Evolutionary conservation across 2,329 filamentous ascomycete species (phyloP), one percentile per base, ranked within the genome.

Genomic region (Boeremia exigua): DNA sequence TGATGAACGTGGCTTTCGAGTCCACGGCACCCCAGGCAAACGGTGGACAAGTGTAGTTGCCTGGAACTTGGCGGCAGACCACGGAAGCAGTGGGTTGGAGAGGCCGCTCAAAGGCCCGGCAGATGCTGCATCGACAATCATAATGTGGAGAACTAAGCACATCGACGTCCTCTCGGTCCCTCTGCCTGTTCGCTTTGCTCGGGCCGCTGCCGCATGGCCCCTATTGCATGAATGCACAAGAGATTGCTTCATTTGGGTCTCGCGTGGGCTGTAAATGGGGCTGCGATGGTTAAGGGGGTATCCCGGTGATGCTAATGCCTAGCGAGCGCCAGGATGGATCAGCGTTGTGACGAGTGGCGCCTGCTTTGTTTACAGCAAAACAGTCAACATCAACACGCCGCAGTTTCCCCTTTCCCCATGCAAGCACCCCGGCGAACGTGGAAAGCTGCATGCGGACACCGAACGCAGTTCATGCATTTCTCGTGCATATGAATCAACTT

Each of bases 131-230:
- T 43, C 58, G 56, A 40, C 60, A 65, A 70, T 67, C 63, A 71
- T 67, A 67, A 65, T 70, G 70, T 63, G 69, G 69, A 71, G 68
- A 69, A 58, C 49, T 63, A 67, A 68, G 56, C 57, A 37, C 51
- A 42, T 48, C 45, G 53, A 43, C 23, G 51, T 45, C 51, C 47
- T 48, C 59, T 51, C 59, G 62, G 65, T 34, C 62, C 47, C 53
- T 56, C 53, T 51, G 53, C 40, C 34, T 55, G 53, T 56, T 56
- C 60, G 62, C 55, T 60, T 51, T 60, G 58, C 49, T 61, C 60
- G 58, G 62, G 62, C 54, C 60, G 54, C 34, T 43, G 47, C 56
- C 32, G 52, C 50, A 42, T 54, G 15, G 56, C 65, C 61, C 63
- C 61, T 57, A 47, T 62, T 58, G 65, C 65, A 68, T 68, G 56